Evolutionary conservation across 495 filamentous ascomycete genomes (phyloP).

Genomic region (Penicillium macrosclerotiorum): DNA sequence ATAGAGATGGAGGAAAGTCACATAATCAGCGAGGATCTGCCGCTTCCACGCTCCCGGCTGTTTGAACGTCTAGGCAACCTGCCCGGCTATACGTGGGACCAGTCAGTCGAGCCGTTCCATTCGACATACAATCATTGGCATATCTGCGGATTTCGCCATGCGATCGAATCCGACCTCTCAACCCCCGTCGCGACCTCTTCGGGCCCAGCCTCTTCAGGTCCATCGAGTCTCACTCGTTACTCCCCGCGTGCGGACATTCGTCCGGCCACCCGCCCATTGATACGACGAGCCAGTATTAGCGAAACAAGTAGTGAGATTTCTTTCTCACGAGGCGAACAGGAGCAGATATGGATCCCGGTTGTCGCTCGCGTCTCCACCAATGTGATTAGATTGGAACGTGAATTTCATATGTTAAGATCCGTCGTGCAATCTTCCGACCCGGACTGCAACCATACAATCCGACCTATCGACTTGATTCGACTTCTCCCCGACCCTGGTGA

Average conservation of each 20-base stretch:
- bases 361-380: slow-evolving; percentile 79
- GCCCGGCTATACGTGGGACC: slow-evolving; percentile 75
- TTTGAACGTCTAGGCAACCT: slow-evolving; percentile 71
- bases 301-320: slow-evolving; percentile 51
- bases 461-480: slow-evolving; percentile 69
- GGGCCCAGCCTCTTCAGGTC: slow-evolving; percentile 30
- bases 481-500: slow-evolving; percentile 64
- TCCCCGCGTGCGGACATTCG: slow-evolving; percentile 44
- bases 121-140: slow-evolving; percentile 83
- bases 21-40: slow-evolving; percentile 57
- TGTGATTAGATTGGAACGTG: slow-evolving; percentile 74
- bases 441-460: slow-evolving; percentile 68
- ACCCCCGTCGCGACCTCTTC: slow-evolving; percentile 46
- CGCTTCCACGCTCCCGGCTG: slow-evolving; percentile 66
- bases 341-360: slow-evolving; percentile 50
- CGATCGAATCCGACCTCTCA: slow-evolving; percentile 36
- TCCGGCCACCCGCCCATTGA: slow-evolving; percentile 24
- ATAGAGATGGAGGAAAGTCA: slow-evolving; percentile 40
- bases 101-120: slow-evolving; percentile 65
- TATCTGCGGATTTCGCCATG: slow-evolving; percentile 52
- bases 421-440: slow-evolving; percentile 70
- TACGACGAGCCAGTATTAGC: slow-evolving; percentile 44
- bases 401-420: slow-evolving; percentile 74
- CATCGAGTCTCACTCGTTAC: slow-evolving; percentile 43
- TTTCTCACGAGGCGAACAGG: slow-evolving; percentile 37